phyloP scores from a whole-genome alignment of 1,284 basidiomycete genomes.

The Mycena sp. region DNA sequence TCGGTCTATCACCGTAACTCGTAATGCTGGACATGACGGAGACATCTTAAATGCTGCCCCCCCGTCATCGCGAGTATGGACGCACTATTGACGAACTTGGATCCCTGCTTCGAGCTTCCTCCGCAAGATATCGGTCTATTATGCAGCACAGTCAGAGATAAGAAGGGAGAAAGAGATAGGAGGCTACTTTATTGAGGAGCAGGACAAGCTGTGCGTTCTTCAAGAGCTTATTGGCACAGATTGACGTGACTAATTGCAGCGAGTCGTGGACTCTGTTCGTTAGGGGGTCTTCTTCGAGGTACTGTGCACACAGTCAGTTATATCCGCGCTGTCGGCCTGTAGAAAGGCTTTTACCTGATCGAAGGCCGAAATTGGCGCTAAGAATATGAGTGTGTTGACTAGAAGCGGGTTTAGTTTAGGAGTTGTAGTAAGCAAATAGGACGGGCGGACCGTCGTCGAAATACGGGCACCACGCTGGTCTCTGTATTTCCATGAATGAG shows the following conservation, averaged over 20 bases:
- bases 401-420: constrained; percentile 15
- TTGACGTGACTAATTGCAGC: constrained; percentile 75
- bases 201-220: constrained; percentile 77
- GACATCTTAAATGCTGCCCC: too few relatives aligned
- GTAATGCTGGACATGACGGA: constrained; percentile 64
- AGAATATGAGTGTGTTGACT: constrained; percentile 80
- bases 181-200: constrained; percentile 76
- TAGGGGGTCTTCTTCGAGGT: constrained; percentile 80
- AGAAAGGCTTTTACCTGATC: constrained; percentile 67
- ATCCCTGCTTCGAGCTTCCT: constrained; percentile 72
- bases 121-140: constrained; percentile 70
- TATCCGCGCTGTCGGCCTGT: constrained; percentile 16
- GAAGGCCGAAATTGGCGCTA: constrained; percentile 84
- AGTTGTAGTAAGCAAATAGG: neutral
- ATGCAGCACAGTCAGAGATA: neutral
- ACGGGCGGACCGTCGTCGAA: constrained; percentile 71
- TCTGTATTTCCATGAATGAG: constrained; percentile 47
- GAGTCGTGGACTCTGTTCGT: constrained; percentile 85
- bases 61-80: constrained; percentile 27
- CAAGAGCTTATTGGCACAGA: constrained; percentile 79
- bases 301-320: constrained; percentile 54
- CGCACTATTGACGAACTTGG: constrained; percentile 77
- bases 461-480: constrained; percentile 83
- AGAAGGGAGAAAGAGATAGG: constrained; percentile 8
- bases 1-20: constrained; percentile 79